Evolutionary conservation across 2,329 filamentous ascomycete species (phyloP).

Genomic region (Apiospora marii): DNA sequence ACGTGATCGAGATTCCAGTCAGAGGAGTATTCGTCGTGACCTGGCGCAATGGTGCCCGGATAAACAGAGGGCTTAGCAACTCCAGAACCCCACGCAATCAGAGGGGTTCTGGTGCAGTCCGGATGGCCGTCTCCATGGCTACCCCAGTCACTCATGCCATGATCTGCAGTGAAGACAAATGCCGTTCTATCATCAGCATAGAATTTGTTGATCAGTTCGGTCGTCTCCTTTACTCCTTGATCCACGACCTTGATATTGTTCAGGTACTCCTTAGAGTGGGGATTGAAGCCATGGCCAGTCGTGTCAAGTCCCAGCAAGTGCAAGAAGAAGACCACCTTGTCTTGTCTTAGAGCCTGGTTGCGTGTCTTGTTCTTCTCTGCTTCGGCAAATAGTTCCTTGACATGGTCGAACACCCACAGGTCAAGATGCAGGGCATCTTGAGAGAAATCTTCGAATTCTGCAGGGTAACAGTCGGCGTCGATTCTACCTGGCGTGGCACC

Average conservation of each 20-base stretch:
- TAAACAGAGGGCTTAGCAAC: conserved; percentile 76
- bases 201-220: conserved; percentile 82
- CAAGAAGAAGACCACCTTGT: conserved; percentile 93
- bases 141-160: conserved; percentile 99
- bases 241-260: conserved; percentile 96
- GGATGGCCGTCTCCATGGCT: conserved; percentile 98
- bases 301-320: conserved; percentile 94
- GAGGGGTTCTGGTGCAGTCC: conserved; percentile 92
- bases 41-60: conserved; percentile 67
- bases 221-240: conserved; percentile 84
- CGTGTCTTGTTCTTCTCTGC: conserved; percentile 82
- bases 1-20: conserved; percentile 88
- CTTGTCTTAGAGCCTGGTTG: conserved; percentile 74
- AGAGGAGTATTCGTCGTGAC: conserved; percentile 89
- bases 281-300: conserved; percentile 82
- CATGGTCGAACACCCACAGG: conserved; percentile 94
- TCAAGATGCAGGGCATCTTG: conserved; percentile 83
- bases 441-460: conserved; percentile 91
- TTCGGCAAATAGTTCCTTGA: conserved; percentile 84
- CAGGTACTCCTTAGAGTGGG: conserved; percentile 95
- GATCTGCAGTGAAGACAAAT: conserved; percentile 96
- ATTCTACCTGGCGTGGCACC: conserved; percentile 89
- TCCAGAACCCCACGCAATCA: conserved; percentile 93
- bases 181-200: conserved; percentile 87
- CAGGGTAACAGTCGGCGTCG: conserved; percentile 83